Percentiles rank a stretch among this genome's conserved stretches.
Conservation (phyloP, 768 basidiomycete genomes). For the Coprinopsis marcescibilis region DNA sequence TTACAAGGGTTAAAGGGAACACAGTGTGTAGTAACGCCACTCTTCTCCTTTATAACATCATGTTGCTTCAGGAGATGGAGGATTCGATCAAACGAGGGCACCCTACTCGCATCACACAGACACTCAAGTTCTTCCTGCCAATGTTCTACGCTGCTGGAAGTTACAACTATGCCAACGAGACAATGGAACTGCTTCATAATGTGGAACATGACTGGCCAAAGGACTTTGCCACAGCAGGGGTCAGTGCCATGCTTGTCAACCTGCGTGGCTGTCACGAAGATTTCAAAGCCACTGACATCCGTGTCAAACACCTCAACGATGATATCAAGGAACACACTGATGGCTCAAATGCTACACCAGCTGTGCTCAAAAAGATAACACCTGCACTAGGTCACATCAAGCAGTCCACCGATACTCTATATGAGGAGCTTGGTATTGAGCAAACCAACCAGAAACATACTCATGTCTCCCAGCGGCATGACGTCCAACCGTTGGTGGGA, state of each 20-base stretch:
- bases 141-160: constrained; percentile 18
- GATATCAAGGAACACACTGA: constrained; percentile 18
- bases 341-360: constrained; percentile 18
- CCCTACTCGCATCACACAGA: constrained; percentile 12
- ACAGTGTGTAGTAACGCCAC: constrained; percentile 3
- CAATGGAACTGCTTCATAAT: constrained; percentile 22
- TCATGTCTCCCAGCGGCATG: constrained; percentile 16
- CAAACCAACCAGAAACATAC: constrained; percentile 14
- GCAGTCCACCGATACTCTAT: constrained; percentile 14
- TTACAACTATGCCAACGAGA: constrained; percentile 21
- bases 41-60: constrained; percentile 13
- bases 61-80: constrained; percentile 17
- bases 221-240: constrained; percentile 13
- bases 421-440: constrained; percentile 16
- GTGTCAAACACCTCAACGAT: constrained; percentile 20
- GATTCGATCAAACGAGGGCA: constrained; percentile 18
- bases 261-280: constrained; percentile 9
- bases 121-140: constrained; percentile 18
- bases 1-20: constrained; percentile 6
- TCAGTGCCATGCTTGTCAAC: constrained; percentile 20
- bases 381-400: constrained; percentile 19
- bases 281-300: constrained; percentile 21
- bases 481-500: constrained; percentile 15
- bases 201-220: constrained; percentile 11
- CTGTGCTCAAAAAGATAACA: constrained; percentile 17